These are phyloP conservation scores for Ramaria sp. DNA, from an alignment of 768 basidiomycete species.

Conservation along the genomic window DNA sequence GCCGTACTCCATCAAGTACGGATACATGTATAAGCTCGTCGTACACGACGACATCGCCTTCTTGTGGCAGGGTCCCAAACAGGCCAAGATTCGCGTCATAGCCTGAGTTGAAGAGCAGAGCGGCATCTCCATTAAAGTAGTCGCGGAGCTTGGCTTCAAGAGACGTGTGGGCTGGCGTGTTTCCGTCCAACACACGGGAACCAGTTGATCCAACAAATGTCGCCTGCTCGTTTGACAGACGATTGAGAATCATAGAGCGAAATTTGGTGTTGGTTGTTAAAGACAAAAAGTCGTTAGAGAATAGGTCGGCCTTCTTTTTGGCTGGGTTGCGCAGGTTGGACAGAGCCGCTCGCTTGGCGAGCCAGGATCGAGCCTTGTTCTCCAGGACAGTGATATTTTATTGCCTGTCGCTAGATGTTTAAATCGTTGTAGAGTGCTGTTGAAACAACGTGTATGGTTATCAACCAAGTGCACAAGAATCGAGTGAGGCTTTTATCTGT, in stretches of 20 bases:
- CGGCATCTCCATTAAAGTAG: constrained; percentile 16
- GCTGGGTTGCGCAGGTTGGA: neutral
- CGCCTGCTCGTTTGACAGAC: constrained; percentile 6
- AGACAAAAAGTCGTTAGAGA: constrained; percentile 26
- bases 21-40: constrained; percentile 35
- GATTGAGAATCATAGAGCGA: constrained; percentile 12
- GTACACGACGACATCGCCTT: constrained; percentile 28
- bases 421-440: no score
- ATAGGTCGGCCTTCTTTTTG: neutral
- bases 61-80: constrained; percentile 27
- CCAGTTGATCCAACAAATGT: constrained; percentile 27
- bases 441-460: no score
- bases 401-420: no score
- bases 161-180: constrained; percentile 21
- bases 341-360: no score
- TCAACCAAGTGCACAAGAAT: no score
- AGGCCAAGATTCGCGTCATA: constrained; percentile 34
- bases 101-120: constrained; percentile 31
- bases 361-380: no score
- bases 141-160: constrained; percentile 24
- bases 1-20: constrained; percentile 32
- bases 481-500: no score
- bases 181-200: constrained; percentile 32
- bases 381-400: no score
- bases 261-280: constrained; percentile 19